Percentiles rank a stretch among this genome's conserved stretches.
Evolutionary conservation across 176 grass and related monocot species (phyloP).

Genomic region (Phoenix roebelenii): DNA sequence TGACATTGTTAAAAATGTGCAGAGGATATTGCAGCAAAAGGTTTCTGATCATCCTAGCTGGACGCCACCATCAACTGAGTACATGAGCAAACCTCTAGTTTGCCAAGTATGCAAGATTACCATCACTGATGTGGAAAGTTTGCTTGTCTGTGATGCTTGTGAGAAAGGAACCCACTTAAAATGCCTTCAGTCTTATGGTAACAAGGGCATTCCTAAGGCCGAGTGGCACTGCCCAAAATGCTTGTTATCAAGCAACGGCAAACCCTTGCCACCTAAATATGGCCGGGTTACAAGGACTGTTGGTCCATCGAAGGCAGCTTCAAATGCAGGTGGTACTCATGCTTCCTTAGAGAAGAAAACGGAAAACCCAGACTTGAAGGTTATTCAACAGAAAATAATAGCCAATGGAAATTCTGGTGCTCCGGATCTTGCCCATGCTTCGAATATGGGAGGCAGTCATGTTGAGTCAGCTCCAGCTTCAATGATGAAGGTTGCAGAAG

Average conservation of each 20-base stretch:
- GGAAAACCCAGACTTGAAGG: constrained; percentile 31
- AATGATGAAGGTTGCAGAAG: constrained; percentile 20
- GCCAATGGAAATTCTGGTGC: constrained; percentile 43
- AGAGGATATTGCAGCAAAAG: constrained; percentile 39
- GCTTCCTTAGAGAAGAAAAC: constrained; percentile 19
- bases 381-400: constrained; percentile 38
- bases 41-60: constrained; percentile 52
- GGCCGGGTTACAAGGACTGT: constrained; percentile 85
- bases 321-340: constrained; percentile 30
- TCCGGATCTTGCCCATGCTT: constrained; percentile 23
- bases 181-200: constrained; percentile 79
- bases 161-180: constrained; percentile 92
- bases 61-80: constrained; percentile 89
- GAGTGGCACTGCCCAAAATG: constrained; percentile 96
- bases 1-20: constrained; percentile 73
- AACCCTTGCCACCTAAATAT: constrained; percentile 93
- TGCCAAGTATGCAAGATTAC: constrained; percentile 82
- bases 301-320: constrained; percentile 37
- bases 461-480: constrained; percentile 26
- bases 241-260: constrained; percentile 64
- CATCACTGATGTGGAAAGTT: constrained; percentile 65
- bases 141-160: constrained; percentile 96
- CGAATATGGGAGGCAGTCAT: constrained; percentile 15
- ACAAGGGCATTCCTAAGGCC: constrained; percentile 65
- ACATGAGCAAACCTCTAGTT: constrained; percentile 58